Evolutionary conservation across 495 filamentous ascomycete genomes (phyloP).

Genomic region (Neurospora intermedia): DNA sequence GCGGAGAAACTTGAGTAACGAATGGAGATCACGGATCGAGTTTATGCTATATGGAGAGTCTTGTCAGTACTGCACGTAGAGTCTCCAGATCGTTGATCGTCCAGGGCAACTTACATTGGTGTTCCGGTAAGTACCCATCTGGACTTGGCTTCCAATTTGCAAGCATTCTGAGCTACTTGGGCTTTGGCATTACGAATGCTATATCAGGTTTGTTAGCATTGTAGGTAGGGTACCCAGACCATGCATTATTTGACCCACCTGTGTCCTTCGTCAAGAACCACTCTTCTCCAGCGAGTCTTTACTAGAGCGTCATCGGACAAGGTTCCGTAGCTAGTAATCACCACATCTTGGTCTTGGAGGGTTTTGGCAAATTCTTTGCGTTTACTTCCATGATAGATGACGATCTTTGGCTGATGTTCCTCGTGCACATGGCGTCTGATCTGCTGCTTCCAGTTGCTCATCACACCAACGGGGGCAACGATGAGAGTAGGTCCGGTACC

Average conservation of each 20-base stretch:
- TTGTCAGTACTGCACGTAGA: not conserved
- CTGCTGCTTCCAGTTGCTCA: constrained; percentile 88
- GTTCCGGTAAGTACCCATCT: constrained; percentile 80
- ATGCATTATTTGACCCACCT: not conserved
- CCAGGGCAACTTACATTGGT: constrained; percentile 50
- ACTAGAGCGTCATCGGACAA: constrained; percentile 44
- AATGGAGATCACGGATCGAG: constrained; percentile 72
- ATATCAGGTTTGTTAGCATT: not conserved
- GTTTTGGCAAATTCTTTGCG: constrained; percentile 45
- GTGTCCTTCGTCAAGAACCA: constrained; percentile 86
- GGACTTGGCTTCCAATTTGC: constrained; percentile 53
- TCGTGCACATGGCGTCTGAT: constrained; percentile 60
- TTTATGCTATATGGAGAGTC: constrained; percentile 42
- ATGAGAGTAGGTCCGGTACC: constrained; percentile 56
- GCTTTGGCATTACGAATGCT: constrained; percentile 70
- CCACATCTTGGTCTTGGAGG: constrained; percentile 54
- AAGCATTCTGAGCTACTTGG: constrained; percentile 58
- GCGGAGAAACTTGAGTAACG: constrained; percentile 66
- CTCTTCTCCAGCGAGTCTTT: constrained; percentile 63
- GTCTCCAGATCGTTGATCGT: not conserved
- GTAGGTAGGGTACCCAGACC: not conserved
- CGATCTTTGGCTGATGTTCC: constrained; percentile 49
- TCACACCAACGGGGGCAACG: constrained; percentile 72
- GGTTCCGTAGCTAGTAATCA: constrained; percentile 76
- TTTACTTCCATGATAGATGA: constrained; percentile 63